These are phyloP conservation scores for Sungouiozyma intestinalis DNA, from an alignment of 805 yeast species.

Conservation along the genomic window DNA sequence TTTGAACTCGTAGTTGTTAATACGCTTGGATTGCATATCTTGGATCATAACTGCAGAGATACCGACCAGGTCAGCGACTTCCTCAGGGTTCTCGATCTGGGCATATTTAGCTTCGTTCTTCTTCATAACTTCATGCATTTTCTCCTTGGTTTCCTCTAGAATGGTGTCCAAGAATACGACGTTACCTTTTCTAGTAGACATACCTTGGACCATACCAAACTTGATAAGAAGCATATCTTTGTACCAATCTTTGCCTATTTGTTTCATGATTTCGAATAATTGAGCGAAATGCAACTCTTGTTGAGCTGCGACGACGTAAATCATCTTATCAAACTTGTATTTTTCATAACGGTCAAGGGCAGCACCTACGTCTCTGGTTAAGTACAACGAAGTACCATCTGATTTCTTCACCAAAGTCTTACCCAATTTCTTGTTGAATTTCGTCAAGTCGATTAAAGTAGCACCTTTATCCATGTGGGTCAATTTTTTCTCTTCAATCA, in stretches of 20 bases:
- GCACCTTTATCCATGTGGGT: conserved; percentile 88
- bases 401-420: conserved; percentile 85
- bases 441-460: conserved; percentile 69
- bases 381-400: conserved; percentile 87
- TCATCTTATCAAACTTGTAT: conserved; percentile 86
- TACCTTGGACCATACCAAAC: conserved; percentile 96
- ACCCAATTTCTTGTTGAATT: conserved; percentile 82
- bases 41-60: conserved; percentile 97
- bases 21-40: conserved; percentile 95
- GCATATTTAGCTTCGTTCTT: conserved; percentile 83
- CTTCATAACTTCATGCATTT: conserved; percentile 94
- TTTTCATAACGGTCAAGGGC: conserved; percentile 80
- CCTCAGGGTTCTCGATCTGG: conserved; percentile 87
- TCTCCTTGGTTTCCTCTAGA: conserved; percentile 81
- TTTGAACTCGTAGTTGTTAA: conserved; percentile 88
- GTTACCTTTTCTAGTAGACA: conserved; percentile 96
- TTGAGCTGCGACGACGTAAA: conserved; percentile 90
- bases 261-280: conserved; percentile 85
- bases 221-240: conserved; percentile 67
- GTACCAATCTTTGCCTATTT: conserved; percentile 86
- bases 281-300: conserved; percentile 91
- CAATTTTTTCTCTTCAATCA: conserved; percentile 56
- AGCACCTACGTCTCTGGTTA: conserved; percentile 94
- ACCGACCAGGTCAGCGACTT: conserved; percentile 89
- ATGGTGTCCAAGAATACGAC: conserved; percentile 95